Conservation (phyloP, 805 yeast species). For the Suhomyces sp. region DNA sequence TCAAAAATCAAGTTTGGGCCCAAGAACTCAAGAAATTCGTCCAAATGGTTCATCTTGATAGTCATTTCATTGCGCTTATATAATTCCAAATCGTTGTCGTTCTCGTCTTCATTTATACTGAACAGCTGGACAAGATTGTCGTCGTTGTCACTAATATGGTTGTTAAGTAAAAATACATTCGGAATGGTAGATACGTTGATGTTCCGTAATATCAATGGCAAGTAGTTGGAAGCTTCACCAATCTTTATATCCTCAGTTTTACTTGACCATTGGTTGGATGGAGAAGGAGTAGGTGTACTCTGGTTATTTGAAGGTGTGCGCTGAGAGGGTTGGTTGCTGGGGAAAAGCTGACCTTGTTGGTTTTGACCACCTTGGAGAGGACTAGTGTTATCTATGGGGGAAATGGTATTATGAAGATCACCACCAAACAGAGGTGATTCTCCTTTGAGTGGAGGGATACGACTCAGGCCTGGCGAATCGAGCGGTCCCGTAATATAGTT, state of each 20-base stretch:
- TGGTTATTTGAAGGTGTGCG: slow-evolving; percentile 1
- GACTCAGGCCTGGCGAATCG: slow-evolving; percentile 16
- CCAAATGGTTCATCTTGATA: slow-evolving; percentile 25
- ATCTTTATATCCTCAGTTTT: slow-evolving; percentile 5
- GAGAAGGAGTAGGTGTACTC: slow-evolving; percentile 1
- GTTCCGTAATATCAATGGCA: slow-evolving; percentile 65
- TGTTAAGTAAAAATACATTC: slow-evolving; percentile 40
- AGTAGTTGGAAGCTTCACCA: slow-evolving; percentile 51
- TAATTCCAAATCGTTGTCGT: slow-evolving; percentile 31
- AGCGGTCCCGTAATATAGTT: slow-evolving; percentile 13
- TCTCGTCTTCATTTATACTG: slow-evolving; percentile 34
- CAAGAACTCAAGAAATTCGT: slow-evolving; percentile 37
- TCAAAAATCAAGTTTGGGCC: slow-evolving; percentile 42
- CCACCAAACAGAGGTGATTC: slow-evolving; percentile 19
- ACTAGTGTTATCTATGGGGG: slow-evolving; percentile 13
- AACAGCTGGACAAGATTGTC: slow-evolving; percentile 19
- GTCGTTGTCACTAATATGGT: slow-evolving; percentile 22
- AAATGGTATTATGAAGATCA: slow-evolving; percentile 13
- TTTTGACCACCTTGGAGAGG: neutral
- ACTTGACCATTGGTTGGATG: neutral
- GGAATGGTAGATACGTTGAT: slow-evolving; percentile 67
- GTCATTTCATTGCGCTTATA: slow-evolving; percentile 29
- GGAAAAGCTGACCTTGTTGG: neutral
- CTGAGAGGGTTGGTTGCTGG: neutral
- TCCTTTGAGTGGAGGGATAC: slow-evolving; percentile 12